Conservation (phyloP, 441 rosid genomes). For the Macaranga tanarius region DNA sequence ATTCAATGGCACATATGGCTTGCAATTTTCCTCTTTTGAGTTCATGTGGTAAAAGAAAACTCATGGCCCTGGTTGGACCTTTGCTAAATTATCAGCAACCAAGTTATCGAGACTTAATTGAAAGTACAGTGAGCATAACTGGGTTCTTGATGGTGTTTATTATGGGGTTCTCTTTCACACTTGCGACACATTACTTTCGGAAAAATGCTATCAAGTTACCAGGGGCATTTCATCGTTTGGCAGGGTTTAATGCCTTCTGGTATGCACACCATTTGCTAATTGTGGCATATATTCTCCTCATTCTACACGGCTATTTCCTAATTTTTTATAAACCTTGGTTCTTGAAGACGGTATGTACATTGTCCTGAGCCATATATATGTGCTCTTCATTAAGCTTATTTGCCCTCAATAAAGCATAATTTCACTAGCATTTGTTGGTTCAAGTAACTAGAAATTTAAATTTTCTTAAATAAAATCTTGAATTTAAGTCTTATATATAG, state of each 20-base stretch:
- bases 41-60: slow-evolving; percentile 39
- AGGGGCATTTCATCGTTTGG: slow-evolving; percentile 53
- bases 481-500: too few relatives aligned
- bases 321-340: slow-evolving; percentile 63
- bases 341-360: slow-evolving; percentile 55
- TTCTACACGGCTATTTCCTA: slow-evolving; percentile 73
- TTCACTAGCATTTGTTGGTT: too few relatives aligned
- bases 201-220: slow-evolving; percentile 64
- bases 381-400: not conserved
- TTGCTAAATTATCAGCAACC: slow-evolving; percentile 56
- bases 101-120: slow-evolving; percentile 46
- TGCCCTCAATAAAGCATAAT: not conserved
- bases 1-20: slow-evolving; percentile 52
- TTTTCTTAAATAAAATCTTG: too few relatives aligned
- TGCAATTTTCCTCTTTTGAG: slow-evolving; percentile 65
- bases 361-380: not conserved
- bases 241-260: slow-evolving; percentile 93
- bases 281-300: slow-evolving; percentile 59
- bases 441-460: too few relatives aligned
- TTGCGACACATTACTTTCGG: slow-evolving; percentile 66
- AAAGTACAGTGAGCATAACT: slow-evolving; percentile 50
- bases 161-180: slow-evolving; percentile 64
- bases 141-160: slow-evolving; percentile 53
- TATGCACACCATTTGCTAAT: slow-evolving; percentile 80
- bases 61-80: slow-evolving; percentile 45